Evolutionary conservation across 116 monocot species (phyloP), one percentile per base, ranked within the genome.

Genomic region (Thalassia testudinum): DNA sequence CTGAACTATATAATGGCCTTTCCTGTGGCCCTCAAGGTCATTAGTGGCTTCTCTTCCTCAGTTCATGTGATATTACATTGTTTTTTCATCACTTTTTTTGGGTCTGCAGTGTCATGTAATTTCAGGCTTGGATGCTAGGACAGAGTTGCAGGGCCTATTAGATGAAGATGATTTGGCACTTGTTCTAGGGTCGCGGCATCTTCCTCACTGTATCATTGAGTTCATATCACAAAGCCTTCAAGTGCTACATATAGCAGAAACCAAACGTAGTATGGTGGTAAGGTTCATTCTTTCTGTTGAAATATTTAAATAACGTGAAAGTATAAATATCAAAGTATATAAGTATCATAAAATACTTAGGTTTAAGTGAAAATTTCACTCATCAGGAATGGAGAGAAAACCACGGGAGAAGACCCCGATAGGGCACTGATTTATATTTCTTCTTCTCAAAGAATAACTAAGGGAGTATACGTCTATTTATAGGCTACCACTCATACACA

Each of bases 1-100:
- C 26, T 95, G 66, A 72, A 58, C 30, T 95, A 95, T 49, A 82
- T 95, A 42, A 67, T 81, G 74, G 81, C 95, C 5, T 95, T 95
- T 66, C 81, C 85, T 0, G 69, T 87, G 17, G 81, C 84, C 22
- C 95, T 95, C 27, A 95, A 95, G 95, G 95, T 79, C 19, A 15
- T n/a, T 16, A 16, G 15, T 45, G 15, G 2, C 45, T 7, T 6
- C 4, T 45, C 15, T 45, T 45, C 4, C 15, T 16, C 19, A 15
- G 2, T 45, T n/a, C 5, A 45, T 20, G 15, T 45, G 45, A 45
- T 45, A 7, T 45, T 45, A 20, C 15, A 16, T 45, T 5, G 15
- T 44, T 42, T 13, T 0, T 16, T 14, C 27, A 54, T 59, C 43
- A 60, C 25, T 66, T 19, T 51, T 78, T 34, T 10, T 10, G 30